These are phyloP conservation scores for Phlyctochytrium arcticum DNA, from an alignment of 192 early-diverging fungal species.

Conservation along the genomic window DNA sequence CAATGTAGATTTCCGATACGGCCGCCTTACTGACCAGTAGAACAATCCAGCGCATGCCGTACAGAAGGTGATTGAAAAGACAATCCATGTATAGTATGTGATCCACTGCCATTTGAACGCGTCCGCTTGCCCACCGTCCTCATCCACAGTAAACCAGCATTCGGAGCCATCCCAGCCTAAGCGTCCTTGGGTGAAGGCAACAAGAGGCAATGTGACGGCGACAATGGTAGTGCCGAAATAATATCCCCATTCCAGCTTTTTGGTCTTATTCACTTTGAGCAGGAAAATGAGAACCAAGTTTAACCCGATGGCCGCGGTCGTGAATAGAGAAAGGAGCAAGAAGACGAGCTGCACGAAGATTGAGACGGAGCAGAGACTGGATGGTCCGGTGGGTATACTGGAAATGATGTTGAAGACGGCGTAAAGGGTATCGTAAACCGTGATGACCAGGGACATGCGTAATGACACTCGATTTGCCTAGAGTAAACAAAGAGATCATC, in stretches of 20 bases:
- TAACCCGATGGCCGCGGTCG: conserved; percentile 13
- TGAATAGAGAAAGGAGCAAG: conserved; percentile 11
- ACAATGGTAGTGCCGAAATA: background rate
- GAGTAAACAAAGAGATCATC: background rate
- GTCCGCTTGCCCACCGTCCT: too few species aligned
- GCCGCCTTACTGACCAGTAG: background rate
- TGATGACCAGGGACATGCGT: background rate
- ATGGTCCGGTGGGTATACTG: conserved; percentile 2
- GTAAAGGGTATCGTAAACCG: conserved; percentile 1
- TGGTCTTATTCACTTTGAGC: background rate
- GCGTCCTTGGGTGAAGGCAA: background rate
- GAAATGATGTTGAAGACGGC: conserved; percentile 1
- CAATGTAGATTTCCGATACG: too few species aligned
- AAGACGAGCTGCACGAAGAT: conserved; percentile 10
- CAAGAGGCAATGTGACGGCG: conserved; percentile 4
- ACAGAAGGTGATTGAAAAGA: conserved; percentile 2
- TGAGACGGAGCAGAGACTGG: background rate
- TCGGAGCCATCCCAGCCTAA: conserved; percentile 19
- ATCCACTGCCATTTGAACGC: conserved; percentile 15
- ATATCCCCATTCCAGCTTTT: conserved; percentile 4
- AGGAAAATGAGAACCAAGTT: conserved; percentile 21
- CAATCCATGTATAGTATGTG: conserved; percentile 8
- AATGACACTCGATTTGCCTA: conserved; percentile 13
- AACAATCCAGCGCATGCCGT: background rate
- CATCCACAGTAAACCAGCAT: conserved; percentile 11